Evolutionary conservation across 345 rosid genomes (phyloP), one percentile per base, ranked within the genome.

Genomic region (Clausena lansium): DNA sequence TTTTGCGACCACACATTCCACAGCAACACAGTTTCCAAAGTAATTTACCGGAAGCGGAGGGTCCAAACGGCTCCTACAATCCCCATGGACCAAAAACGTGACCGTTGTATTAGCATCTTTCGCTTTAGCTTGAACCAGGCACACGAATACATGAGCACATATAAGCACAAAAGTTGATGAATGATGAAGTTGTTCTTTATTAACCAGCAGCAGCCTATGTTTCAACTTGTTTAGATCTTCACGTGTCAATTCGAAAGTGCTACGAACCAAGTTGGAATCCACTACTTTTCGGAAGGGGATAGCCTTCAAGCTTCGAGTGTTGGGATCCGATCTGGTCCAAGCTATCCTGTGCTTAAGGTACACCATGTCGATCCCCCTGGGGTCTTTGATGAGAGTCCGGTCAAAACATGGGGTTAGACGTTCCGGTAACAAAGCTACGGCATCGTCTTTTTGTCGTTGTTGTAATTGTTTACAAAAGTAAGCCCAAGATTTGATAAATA

Each of bases 401-500:
- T 83, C 83, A 0, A 74, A 17, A 54, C 7, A 72, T 27, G 89
- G 87, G 33, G 57, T 76, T 36, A 83, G 50, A 2, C 11, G 74
- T 70, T 81, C 86, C 0, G 59, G 45, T 1, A 85, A 83, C 7
- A 84, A 71, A 30, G 39, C 39, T 36, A 7, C 8, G 39, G 39
- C 39, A 7, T 36, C 39, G 4, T 6, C n/a, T n/a, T n/a, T 36
- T 15, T 30, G 14, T 9, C 2, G 61, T 45, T 10, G 15, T 6
- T n/a, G 70, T 33, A 1, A 76, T 35, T 71, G 74, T 47, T 66
- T 54, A 52, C 86, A 82, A 20, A 70, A 57, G 4, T 79, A 74
- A 69, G 87, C 85, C 89, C 87, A 84, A 32, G 89, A 80, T 63
- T 81, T 86, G 30, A 84, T 66, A 39, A 84, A 84, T 83, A 81